phyloP scores from a whole-genome alignment of 2,329 filamentous ascomycete genomes.

The Ophiostoma populinum region DNA sequence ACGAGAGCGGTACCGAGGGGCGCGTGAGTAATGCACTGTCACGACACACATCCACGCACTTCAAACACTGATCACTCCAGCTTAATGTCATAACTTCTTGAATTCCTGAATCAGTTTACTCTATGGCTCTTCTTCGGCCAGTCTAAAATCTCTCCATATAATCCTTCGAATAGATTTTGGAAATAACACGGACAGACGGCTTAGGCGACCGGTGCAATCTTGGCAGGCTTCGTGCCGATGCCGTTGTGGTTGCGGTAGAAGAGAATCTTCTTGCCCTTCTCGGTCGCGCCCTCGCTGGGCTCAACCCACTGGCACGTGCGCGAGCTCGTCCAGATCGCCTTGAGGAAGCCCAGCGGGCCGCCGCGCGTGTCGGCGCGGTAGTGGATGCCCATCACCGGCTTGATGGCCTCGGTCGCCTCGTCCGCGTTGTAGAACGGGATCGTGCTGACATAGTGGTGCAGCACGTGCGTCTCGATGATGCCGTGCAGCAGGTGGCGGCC shows the following conservation, averaged over 20 bases:
- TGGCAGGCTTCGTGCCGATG: constrained; percentile 40
- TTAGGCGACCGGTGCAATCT: too few species aligned
- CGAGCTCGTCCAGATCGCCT: constrained; percentile 62
- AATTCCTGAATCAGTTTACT: too few species aligned
- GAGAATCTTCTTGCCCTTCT: constrained; percentile 66
- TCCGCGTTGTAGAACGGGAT: constrained; percentile 42
- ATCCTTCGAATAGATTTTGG: too few species aligned
- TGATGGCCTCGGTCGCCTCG: constrained; percentile 21
- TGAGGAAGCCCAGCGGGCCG: constrained; percentile 69
- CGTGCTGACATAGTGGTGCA: constrained; percentile 89
- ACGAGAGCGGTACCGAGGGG: too few species aligned
- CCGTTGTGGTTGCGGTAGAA: constrained; percentile 96
- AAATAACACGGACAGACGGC: too few species aligned
- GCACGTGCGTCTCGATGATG: constrained; percentile 91
- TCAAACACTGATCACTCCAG: too few species aligned
- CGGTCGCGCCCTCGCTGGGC: constrained; percentile 64
- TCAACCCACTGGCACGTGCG: constrained; percentile 96
- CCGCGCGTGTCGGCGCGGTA: constrained; percentile 71
- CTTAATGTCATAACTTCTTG: too few species aligned
- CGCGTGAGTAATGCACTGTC: too few species aligned
- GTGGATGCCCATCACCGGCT: constrained; percentile 85
- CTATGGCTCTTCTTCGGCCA: background rate
- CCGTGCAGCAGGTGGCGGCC: constrained; percentile 79
- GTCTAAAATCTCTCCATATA: too few species aligned
- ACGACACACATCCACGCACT: too few species aligned